A percentile compares a stretch with the other conserved stretches of the same genome.
Conservation (phyloP, 371 early-diverging fungal species). For the Spiromyces aspiralis region DNA sequence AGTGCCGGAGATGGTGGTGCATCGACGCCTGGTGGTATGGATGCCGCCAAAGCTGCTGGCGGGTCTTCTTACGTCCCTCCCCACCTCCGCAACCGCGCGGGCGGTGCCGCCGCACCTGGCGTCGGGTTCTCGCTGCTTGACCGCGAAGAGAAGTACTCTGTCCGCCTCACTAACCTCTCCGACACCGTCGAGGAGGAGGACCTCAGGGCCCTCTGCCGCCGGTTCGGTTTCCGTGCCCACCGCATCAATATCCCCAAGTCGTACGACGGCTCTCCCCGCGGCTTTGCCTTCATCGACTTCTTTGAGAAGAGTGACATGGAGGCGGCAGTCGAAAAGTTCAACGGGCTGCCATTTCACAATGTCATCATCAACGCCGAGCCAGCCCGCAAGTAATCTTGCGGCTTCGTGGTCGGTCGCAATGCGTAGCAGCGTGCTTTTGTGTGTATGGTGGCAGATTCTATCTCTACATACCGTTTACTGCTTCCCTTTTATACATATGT, state of each 20-base stretch:
- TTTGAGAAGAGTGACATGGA: slow-evolving; percentile 63
- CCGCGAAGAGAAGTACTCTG: slow-evolving; percentile 69
- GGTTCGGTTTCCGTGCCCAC: slow-evolving; percentile 54
- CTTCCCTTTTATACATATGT: too few relatives aligned
- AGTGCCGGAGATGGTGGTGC: slow-evolving; percentile 22
- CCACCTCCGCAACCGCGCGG: slow-evolving; percentile 29
- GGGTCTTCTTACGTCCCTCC: slow-evolving; percentile 40
- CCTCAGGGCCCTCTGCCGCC: slow-evolving; percentile 70
- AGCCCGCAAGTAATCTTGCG: slow-evolving; percentile 29
- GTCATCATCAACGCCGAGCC: slow-evolving; percentile 85
- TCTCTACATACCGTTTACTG: too few relatives aligned
- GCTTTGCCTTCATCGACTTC: slow-evolving; percentile 92
- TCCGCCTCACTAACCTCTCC: slow-evolving; percentile 92
- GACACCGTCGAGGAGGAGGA: slow-evolving; percentile 83
- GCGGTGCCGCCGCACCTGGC: slow-evolving; percentile 21
- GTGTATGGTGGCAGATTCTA: too few relatives aligned
- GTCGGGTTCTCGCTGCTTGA: slow-evolving; percentile 23
- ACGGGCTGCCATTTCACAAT: slow-evolving; percentile 88
- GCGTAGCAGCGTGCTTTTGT: too few relatives aligned
- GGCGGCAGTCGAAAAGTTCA: slow-evolving; percentile 63
- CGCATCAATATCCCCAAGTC: slow-evolving; percentile 77
- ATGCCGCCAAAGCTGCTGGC: slow-evolving; percentile 3
- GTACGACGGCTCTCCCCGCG: slow-evolving; percentile 76
- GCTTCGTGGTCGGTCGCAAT: too few relatives aligned
- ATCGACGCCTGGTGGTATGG: slow-evolving; percentile 6